Conservation (phyloP, 192 early-diverging fungal genomes). For the Tieghemiomyces parasiticus region DNA sequence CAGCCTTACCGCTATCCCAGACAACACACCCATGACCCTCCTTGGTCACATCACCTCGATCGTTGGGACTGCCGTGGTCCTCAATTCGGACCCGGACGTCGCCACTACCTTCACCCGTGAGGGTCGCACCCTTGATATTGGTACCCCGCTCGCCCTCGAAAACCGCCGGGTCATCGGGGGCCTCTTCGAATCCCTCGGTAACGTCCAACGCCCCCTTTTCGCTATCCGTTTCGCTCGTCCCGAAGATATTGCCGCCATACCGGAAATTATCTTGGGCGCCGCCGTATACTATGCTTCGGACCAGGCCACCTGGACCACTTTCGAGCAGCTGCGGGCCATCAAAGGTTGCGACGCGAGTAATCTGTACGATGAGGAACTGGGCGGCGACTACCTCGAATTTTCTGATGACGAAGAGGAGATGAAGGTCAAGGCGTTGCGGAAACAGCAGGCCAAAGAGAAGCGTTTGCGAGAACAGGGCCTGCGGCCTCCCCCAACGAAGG, state of each 20-base stretch:
- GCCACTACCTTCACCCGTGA: slow-evolving; percentile 14
- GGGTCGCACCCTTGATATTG: slow-evolving; percentile 53
- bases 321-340: slow-evolving; percentile 36
- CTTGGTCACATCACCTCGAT: slow-evolving; percentile 53
- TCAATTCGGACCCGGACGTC: slow-evolving; percentile 30
- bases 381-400: slow-evolving; percentile 72
- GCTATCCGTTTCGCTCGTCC: slow-evolving; percentile 54
- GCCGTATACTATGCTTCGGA: slow-evolving; percentile 48
- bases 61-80: slow-evolving; percentile 58
- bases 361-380: slow-evolving; percentile 80
- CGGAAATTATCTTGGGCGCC: slow-evolving; percentile 24
- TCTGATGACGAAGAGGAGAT: slow-evolving; percentile 88
- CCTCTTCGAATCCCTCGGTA: slow-evolving; percentile 90
- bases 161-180: slow-evolving; percentile 47
- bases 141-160: slow-evolving; percentile 47
- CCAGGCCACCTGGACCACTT: slow-evolving; percentile 46
- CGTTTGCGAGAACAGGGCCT: not conserved
- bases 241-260: slow-evolving; percentile 34
- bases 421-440: slow-evolving; percentile 34
- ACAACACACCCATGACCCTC: slow-evolving; percentile 25
- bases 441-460: slow-evolving; percentile 24
- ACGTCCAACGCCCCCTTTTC: slow-evolving; percentile 68
- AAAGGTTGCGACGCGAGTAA: slow-evolving; percentile 93
- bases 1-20: slow-evolving; percentile 32
- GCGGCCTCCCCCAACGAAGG: not conserved